A percentile compares a stretch with the other conserved stretches of the same genome.
phyloP scores from a whole-genome alignment of 1,139 yeast genomes.

The Suhomyces terraborum region DNA sequence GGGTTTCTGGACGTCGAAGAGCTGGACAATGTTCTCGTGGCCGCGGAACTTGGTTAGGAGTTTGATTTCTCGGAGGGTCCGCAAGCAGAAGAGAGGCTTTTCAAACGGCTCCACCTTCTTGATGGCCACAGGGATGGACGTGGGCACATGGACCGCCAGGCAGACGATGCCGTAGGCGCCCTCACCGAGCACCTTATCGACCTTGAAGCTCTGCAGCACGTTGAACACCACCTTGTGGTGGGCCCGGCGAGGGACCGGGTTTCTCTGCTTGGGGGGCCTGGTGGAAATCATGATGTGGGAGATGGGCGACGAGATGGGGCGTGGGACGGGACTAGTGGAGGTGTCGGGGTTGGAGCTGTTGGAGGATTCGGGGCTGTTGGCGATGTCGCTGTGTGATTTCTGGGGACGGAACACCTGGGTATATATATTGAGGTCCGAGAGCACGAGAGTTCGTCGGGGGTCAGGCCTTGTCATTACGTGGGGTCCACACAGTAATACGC shows the following conservation, averaged over 20 bases:
- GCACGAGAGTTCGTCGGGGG: conserved; percentile 1
- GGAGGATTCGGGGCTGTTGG: too few species aligned
- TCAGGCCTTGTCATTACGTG: conserved; percentile 1
- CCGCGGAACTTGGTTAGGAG: conserved; percentile 36
- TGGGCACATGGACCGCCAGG: conserved; percentile 41
- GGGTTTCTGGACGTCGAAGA: conserved; percentile 45
- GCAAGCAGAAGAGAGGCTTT: conserved; percentile 38
- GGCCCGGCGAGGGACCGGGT: conserved; percentile 1
- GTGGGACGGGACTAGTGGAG: too few species aligned
- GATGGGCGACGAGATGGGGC: background rate
- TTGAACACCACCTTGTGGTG: conserved; percentile 23
- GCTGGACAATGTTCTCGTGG: conserved; percentile 45
- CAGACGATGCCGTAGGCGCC: conserved; percentile 52
- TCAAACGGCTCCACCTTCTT: conserved; percentile 45
- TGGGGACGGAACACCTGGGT: conserved; percentile 4
- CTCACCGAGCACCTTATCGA: conserved; percentile 46
- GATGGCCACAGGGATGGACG: conserved; percentile 42
- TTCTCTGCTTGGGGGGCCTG: conserved; percentile 4
- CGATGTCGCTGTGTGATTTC: too few species aligned
- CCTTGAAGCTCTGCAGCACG: conserved; percentile 33
- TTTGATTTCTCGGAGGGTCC: conserved; percentile 47
- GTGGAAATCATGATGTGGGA: conserved; percentile 11
- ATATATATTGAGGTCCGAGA: conserved; percentile 9
- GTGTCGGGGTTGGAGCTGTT: too few species aligned
- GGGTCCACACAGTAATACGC: background rate